Evolutionary conservation across 2,329 filamentous ascomycete species (phyloP).

Genomic region (Ramularia endophylla): DNA sequence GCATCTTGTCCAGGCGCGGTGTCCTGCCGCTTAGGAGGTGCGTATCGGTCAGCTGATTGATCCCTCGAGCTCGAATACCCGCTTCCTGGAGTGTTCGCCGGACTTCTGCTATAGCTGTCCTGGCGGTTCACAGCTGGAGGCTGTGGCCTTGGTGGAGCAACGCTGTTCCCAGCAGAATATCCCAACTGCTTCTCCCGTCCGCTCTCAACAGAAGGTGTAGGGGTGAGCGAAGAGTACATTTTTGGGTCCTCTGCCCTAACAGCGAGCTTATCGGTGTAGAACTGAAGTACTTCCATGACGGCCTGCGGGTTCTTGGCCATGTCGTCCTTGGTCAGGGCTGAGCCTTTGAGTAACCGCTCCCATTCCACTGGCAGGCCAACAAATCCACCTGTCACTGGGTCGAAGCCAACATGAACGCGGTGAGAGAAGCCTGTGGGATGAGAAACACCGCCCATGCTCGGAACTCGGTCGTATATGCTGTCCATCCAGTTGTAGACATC

Average conservation of each 20-base stretch:
- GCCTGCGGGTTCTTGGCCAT: constrained; percentile 85
- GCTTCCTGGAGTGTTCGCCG: constrained; percentile 16
- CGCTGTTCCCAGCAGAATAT: constrained; percentile 40
- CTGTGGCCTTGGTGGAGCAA: constrained; percentile 44
- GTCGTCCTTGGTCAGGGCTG: constrained; percentile 96
- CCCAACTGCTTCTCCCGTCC: constrained; percentile 45
- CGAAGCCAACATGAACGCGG: constrained; percentile 94
- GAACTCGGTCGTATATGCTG: constrained; percentile 92
- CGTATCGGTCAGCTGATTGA: constrained; percentile 22
- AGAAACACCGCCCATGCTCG: constrained; percentile 95
- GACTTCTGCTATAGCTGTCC: constrained; percentile 36
- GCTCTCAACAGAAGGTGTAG: constrained; percentile 54
- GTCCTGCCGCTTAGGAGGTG: constrained; percentile 23
- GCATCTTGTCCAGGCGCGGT: constrained; percentile 27
- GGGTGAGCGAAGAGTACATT: constrained; percentile 61
- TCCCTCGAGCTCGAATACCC: constrained; percentile 19
- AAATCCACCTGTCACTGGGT: constrained; percentile 90
- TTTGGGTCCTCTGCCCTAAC: constrained; percentile 67
- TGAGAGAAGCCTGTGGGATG: constrained; percentile 98
- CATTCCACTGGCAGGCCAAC: constrained; percentile 92
- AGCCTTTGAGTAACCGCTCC: constrained; percentile 93
- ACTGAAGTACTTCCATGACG: constrained; percentile 73
- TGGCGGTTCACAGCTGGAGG: constrained; percentile 40
- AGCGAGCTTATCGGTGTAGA: constrained; percentile 73
- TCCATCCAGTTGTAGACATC: constrained; percentile 99